Percentiles rank a stretch among this genome's conserved stretches.
These are phyloP conservation scores for Chalciporus chontae DNA, from an alignment of 768 basidiomycete species.

Conservation along the genomic window DNA sequence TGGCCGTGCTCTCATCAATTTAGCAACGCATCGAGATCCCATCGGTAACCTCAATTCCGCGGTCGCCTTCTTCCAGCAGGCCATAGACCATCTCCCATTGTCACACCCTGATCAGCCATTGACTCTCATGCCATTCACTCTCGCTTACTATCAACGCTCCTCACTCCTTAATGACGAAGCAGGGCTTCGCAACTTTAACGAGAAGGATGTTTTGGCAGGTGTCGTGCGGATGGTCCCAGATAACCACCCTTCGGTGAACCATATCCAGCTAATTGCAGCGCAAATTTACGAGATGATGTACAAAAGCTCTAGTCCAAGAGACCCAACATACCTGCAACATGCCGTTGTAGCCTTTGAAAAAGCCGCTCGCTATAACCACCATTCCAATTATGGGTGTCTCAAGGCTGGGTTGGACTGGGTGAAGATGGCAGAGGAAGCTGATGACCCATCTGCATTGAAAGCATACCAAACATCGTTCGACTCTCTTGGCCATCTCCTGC, in stretches of 20 bases:
- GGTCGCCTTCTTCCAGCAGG: slow-evolving; percentile 3
- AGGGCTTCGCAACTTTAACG: no score
- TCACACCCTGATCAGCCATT: slow-evolving; percentile 9
- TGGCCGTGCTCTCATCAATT: slow-evolving; percentile 7
- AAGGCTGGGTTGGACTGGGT: slow-evolving; percentile 14
- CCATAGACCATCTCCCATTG: slow-evolving; percentile 5
- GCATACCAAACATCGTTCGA: slow-evolving; percentile 21
- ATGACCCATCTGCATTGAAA: slow-evolving; percentile 18
- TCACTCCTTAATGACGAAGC: not conserved
- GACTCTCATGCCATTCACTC: not conserved
- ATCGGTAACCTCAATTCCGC: not conserved
- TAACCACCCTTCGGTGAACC: no score
- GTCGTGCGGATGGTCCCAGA: no score
- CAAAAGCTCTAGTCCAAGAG: not conserved
- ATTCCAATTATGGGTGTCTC: slow-evolving; percentile 8
- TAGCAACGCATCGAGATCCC: not conserved
- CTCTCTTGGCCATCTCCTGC: slow-evolving; percentile 17
- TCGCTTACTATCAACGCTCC: slow-evolving; percentile 3
- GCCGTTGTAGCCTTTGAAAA: slow-evolving; percentile 10
- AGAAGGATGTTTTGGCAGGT: no score
- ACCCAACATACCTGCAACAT: slow-evolving; percentile 6
- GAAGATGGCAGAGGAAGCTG: not conserved
- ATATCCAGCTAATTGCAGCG: no score
- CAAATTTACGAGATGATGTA: no score
- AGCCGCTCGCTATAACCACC: slow-evolving; percentile 9